Base-by-base conservation (phyloP, 306 rosid genomes). In the Vachellia collinsii region DNA sequence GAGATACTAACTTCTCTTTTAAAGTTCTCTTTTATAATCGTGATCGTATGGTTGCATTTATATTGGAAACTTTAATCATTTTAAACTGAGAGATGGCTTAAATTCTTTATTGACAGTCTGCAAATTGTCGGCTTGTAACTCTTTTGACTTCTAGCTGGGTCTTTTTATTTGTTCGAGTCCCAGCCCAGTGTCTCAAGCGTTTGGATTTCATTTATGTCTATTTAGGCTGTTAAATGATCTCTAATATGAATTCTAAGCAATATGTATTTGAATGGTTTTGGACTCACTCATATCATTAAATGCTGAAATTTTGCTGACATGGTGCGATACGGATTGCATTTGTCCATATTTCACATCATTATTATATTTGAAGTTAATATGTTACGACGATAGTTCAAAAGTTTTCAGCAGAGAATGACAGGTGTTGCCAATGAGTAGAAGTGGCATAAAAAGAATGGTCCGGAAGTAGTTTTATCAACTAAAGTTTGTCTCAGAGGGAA, bases 341-440 rank as follows among this genome's bases (percentile, higher is more conserved):
- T 65, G 12, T 36, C 70, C 70, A 64, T 64, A 64, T 64, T 63
- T 14, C 70, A 64, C 70, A 64, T 6, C 20, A 3, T 25, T 64
- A 37, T 17, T 46, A 65, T 63, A 63, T 65, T 36, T 37, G 43
- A 37, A 37, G 23, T 65, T 36, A 64, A 39, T 66, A 19, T 39
- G 50, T 39, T 67, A 39, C 50, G 9, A 39, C 41, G 48, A 39
- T 14, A 67, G 46, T 67, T 19, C 22, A 38, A 16, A 38, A 38
- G 47, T 66, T 38, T 39, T 39, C 48, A 36, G 44, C 23, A 7
- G 70, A 65, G 46, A 67, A 67, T 38, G 46, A 39, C 72, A 39
- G 16, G 48, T 39, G 29, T 67, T 39, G 46, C 29, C 16, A 1
- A 34, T 11, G 46, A 38, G 71, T 36, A 16, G 10, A 65, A 65